A percentile compares a stretch with the other conserved stretches of the same genome.
phyloP scores from a whole-genome alignment of 495 filamentous ascomycete genomes.

The Xylaria scruposa region DNA sequence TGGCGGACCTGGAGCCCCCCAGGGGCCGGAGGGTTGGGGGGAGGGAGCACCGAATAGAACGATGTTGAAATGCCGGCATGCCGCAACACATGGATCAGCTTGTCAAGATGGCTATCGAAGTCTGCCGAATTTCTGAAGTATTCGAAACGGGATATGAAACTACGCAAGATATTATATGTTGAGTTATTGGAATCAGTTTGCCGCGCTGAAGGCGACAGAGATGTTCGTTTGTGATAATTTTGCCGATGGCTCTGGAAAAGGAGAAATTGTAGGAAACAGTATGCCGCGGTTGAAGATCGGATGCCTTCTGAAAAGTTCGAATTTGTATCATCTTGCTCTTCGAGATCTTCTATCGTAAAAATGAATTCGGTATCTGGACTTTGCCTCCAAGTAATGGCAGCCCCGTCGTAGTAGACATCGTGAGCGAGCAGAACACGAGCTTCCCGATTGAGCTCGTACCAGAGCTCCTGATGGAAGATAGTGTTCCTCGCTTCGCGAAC shows the following conservation, averaged over 20 bases:
- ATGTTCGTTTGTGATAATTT: conserved; percentile 67
- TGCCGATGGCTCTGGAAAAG: conserved; percentile 75
- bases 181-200: conserved; percentile 38
- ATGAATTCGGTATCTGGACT: conserved; percentile 61
- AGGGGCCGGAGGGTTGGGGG: conserved; percentile 19
- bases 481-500: conserved; percentile 86
- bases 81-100: conserved; percentile 32
- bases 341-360: conserved; percentile 70
- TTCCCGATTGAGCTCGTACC: conserved; percentile 87
- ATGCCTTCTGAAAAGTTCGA: conserved; percentile 61
- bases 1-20: conserved; percentile 20
- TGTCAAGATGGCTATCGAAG: conserved; percentile 32
- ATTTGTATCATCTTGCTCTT: conserved; percentile 47
- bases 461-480: conserved; percentile 91
- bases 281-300: conserved; percentile 38
- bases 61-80: conserved; percentile 38
- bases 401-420: conserved; percentile 67
- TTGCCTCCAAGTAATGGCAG: conserved; percentile 63
- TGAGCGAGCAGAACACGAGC: conserved; percentile 70
- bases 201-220: conserved; percentile 64
- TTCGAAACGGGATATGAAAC: conserved; percentile 36
- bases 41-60: conserved; percentile 28
- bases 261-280: conserved; percentile 67
- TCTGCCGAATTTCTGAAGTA: conserved; percentile 33
- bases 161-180: conserved; percentile 39